phyloP scores from a whole-genome alignment of 1,139 yeast species.

The Suhomyces kunorum region DNA sequence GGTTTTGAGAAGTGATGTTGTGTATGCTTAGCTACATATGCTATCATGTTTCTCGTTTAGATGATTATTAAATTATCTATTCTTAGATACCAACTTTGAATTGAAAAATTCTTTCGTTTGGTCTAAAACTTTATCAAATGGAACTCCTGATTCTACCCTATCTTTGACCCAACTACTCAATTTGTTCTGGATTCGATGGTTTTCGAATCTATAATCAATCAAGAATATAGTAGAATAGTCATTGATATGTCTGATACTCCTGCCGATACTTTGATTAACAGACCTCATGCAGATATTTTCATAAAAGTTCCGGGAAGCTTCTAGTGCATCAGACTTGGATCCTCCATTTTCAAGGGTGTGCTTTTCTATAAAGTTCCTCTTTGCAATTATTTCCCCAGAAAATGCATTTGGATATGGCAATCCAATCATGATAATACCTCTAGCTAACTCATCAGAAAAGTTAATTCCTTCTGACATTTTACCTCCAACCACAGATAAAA shows the following conservation, averaged over 20 bases:
- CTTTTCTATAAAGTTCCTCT: slow-evolving; percentile 62
- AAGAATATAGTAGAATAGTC: slow-evolving; percentile 80
- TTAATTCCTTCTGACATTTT: slow-evolving; percentile 93
- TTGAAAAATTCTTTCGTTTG: slow-evolving; percentile 31
- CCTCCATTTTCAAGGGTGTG: slow-evolving; percentile 43
- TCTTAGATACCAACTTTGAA: slow-evolving; percentile 14
- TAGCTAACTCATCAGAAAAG: slow-evolving; percentile 80
- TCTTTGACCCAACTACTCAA: slow-evolving; percentile 78
- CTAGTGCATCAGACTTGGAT: slow-evolving; percentile 39
- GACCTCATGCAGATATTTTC: slow-evolving; percentile 92
- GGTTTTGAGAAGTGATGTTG: slow-evolving; percentile 65
- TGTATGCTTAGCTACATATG: slow-evolving; percentile 25
- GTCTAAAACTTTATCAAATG: slow-evolving; percentile 17
- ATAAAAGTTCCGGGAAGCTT: slow-evolving; percentile 60
- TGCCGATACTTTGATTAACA: slow-evolving; percentile 89
- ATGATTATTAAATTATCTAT: not conserved
- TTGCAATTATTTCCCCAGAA: slow-evolving; percentile 82
- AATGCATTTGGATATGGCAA: slow-evolving; percentile 86
- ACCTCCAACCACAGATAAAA: slow-evolving; percentile 91
- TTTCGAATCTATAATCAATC: slow-evolving; percentile 64
- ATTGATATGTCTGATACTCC: slow-evolving; percentile 81
- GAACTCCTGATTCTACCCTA: slow-evolving; percentile 24
- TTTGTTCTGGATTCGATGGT: slow-evolving; percentile 53
- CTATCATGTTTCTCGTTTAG: too few species aligned
- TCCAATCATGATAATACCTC: slow-evolving; percentile 88